Conservation (phyloP, 257 asterid genomes). For the Gardenia jasminoides region DNA sequence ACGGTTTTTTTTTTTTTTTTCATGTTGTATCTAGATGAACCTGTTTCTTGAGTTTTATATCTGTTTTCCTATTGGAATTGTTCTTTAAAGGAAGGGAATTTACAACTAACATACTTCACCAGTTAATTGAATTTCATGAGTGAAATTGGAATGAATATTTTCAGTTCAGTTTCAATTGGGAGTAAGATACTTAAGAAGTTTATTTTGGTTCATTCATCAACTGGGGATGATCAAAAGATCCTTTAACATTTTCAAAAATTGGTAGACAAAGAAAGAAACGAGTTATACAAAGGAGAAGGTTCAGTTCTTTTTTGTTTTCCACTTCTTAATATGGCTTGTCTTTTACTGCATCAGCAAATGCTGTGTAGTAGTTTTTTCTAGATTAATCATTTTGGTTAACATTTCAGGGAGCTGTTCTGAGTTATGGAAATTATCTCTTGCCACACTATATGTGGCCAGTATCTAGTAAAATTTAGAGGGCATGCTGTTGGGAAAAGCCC, state of each 20-base stretch:
- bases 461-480: slow-evolving; percentile 33
- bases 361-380: slow-evolving; percentile 6
- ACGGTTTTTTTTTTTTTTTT: background rate
- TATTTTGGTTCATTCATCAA: background rate
- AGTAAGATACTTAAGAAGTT: background rate
- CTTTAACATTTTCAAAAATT: background rate
- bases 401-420: slow-evolving; percentile 37
- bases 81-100: background rate
- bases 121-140: background rate
- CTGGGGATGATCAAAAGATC: background rate
- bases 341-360: slow-evolving; percentile 1
- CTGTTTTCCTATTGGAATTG: background rate
- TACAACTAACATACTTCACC: background rate
- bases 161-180: background rate
- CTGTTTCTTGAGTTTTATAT: background rate
- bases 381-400: slow-evolving; percentile 23
- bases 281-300: background rate
- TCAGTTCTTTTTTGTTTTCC: background rate
- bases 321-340: background rate
- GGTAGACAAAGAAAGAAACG: no score
- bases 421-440: slow-evolving; percentile 61
- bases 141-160: background rate
- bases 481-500: slow-evolving; percentile 22
- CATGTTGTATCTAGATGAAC: background rate
- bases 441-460: slow-evolving; percentile 35